phyloP scores from a whole-genome alignment of 208 protist genomes.

The Leishmania turanica region DNA sequence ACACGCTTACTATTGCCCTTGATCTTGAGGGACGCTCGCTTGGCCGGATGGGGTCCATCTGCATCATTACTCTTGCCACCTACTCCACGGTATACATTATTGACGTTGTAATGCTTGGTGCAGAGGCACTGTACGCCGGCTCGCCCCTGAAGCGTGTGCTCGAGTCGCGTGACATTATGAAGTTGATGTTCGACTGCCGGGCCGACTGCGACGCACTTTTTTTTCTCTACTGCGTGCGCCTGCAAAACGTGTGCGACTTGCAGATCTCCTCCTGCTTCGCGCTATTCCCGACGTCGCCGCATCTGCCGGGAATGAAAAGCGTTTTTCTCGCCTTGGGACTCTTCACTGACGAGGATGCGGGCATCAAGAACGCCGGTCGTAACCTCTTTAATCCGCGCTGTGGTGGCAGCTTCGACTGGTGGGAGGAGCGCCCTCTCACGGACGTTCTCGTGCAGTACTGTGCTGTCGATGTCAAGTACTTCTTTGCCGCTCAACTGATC shows the following conservation, averaged over 20 bases:
- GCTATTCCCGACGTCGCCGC: conserved; percentile 26
- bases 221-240: conserved; percentile 52
- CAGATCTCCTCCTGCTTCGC: conserved; percentile 46
- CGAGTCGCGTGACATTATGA: conserved; percentile 39
- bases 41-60: conserved; percentile 45
- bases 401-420: conserved; percentile 54
- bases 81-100: conserved; percentile 51
- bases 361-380: conserved; percentile 46
- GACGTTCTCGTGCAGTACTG: conserved; percentile 61
- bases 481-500: conserved; percentile 46
- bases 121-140: conserved; percentile 20
- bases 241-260: conserved; percentile 57
- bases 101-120: conserved; percentile 54
- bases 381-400: conserved; percentile 46
- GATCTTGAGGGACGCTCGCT: conserved; percentile 60
- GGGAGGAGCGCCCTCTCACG: conserved; percentile 53
- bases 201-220: conserved; percentile 62
- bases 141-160: conserved; percentile 37
- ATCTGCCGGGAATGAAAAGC: conserved; percentile 57
- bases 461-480: conserved; percentile 66
- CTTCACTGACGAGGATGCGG: conserved; percentile 36
- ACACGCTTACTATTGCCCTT: conserved; percentile 38
- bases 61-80: conserved; percentile 70
- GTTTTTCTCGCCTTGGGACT: conserved; percentile 42
- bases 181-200: conserved; percentile 78